These are phyloP conservation scores for Alternaria hordeiaustralica DNA, from an alignment of 2,329 filamentous ascomycete genomes.

Conservation along the genomic window DNA sequence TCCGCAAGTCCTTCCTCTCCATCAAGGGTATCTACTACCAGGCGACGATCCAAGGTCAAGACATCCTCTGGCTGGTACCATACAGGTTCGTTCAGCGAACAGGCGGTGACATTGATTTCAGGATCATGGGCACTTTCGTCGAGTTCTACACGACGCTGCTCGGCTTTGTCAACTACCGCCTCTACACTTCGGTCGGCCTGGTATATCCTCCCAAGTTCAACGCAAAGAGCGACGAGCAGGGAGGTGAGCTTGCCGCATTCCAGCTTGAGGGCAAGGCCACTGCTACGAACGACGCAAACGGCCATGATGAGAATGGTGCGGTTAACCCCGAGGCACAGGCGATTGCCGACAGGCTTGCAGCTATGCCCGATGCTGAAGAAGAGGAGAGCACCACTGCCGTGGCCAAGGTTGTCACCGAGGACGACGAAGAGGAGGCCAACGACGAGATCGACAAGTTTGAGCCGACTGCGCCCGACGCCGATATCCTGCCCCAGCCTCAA, in stretches of 20 bases:
- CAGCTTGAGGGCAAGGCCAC: slow-evolving; percentile 79
- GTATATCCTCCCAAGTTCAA: slow-evolving; percentile 98
- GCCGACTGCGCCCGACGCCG: slow-evolving; percentile 80
- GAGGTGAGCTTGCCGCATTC: slow-evolving; percentile 89
- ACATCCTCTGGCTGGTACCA: slow-evolving; percentile 94
- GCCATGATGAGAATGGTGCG: slow-evolving; percentile 28
- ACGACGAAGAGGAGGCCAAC: slow-evolving; percentile 44
- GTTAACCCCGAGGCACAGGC: slow-evolving; percentile 55
- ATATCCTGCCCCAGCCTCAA: slow-evolving; percentile 82
- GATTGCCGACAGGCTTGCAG: slow-evolving; percentile 55
- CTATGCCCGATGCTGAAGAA: slow-evolving; percentile 47
- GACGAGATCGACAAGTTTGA: slow-evolving; percentile 87
- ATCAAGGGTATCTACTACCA: slow-evolving; percentile 99
- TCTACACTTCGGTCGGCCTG: slow-evolving; percentile 89
- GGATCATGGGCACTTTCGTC: slow-evolving; percentile 99
- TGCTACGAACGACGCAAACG: slow-evolving; percentile 40
- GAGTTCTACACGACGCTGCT: slow-evolving; percentile 98
- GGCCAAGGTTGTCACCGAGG: slow-evolving; percentile 17
- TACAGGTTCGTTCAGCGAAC: slow-evolving; percentile 98
- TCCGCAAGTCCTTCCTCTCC: slow-evolving; percentile 95
- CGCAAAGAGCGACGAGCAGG: slow-evolving; percentile 81
- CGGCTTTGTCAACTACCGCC: slow-evolving; percentile 92
- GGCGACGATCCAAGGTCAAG: slow-evolving; percentile 94
- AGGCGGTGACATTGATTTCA: slow-evolving; percentile 92
- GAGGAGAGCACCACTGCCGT: slow-evolving; percentile 41